Evolutionary conservation across 2,329 filamentous ascomycete genomes (phyloP).

Genomic region (Stemphylium lycopersici): DNA sequence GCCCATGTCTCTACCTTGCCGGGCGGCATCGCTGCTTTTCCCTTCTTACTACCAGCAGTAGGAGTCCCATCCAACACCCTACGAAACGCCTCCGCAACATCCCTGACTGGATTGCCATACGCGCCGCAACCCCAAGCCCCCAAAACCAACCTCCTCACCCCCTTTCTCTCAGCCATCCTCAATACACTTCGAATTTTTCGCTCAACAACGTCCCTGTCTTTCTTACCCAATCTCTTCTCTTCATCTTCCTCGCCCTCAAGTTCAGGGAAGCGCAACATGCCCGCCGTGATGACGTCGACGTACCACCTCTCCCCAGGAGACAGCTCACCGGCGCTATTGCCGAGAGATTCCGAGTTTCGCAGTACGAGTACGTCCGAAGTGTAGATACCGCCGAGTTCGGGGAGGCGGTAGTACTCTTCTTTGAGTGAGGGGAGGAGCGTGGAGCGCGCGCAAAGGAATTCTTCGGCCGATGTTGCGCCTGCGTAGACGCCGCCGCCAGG

Average conservation of each 20-base stretch:
- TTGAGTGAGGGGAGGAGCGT: conserved; percentile 65
- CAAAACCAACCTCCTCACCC: conserved; percentile 59
- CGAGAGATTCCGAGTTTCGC: conserved; percentile 43
- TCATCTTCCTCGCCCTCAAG: conserved; percentile 51
- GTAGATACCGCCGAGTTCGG: conserved; percentile 63
- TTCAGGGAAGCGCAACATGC: conserved; percentile 65
- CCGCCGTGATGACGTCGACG: conserved; percentile 64
- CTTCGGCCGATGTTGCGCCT: conserved; percentile 66
- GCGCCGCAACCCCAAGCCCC: conserved; percentile 71
- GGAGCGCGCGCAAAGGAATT: conserved; percentile 65
- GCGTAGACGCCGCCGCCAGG: conserved; percentile 67
- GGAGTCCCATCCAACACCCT: conserved; percentile 33
- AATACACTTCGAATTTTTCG: conserved; percentile 65
- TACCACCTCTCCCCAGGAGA: conserved; percentile 61
- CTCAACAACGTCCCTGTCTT: conserved; percentile 58
- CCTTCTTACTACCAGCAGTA: conserved; percentile 31
- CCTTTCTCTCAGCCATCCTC: conserved; percentile 55
- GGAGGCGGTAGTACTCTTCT: conserved; percentile 65
- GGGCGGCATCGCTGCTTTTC: conserved; percentile 14
- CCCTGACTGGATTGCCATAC: conserved; percentile 65
- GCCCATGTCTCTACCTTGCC: conserved; percentile 48
- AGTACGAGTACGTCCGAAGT: conserved; percentile 67
- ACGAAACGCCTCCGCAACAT: conserved; percentile 64
- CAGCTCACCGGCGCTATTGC: conserved; percentile 48
- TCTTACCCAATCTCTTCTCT: conserved; percentile 36